Conservation (phyloP, 1,284 basidiomycete species). For the Fomitopsis betulina region DNA sequence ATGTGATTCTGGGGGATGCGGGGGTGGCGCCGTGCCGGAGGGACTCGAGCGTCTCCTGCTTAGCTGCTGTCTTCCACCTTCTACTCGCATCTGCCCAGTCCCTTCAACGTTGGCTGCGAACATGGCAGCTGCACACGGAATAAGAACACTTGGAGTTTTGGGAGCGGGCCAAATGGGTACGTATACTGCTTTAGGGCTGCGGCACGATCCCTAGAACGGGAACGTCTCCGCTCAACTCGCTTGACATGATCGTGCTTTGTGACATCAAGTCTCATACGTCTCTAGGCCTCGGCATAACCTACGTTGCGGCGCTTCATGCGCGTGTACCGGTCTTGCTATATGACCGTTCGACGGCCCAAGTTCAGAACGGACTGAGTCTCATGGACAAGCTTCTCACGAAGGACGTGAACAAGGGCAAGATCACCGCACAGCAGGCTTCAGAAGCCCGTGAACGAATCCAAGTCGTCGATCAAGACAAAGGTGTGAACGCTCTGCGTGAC, state of each 20-base stretch:
- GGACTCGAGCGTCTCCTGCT: background rate
- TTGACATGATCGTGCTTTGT: no score
- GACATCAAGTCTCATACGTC: no score
- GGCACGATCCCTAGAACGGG: no score
- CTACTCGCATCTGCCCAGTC: background rate
- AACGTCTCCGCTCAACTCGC: no score
- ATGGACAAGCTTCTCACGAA: slow-evolving; percentile 84
- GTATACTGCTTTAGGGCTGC: slow-evolving; percentile 3
- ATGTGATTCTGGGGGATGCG: background rate
- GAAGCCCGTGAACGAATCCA: slow-evolving; percentile 66
- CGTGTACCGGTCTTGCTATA: slow-evolving; percentile 74
- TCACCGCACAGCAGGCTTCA: slow-evolving; percentile 72
- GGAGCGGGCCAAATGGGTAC: slow-evolving; percentile 84
- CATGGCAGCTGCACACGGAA: slow-evolving; percentile 57
- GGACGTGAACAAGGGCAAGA: slow-evolving; percentile 80
- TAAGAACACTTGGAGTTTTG: slow-evolving; percentile 65
- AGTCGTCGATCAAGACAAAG: slow-evolving; percentile 43
- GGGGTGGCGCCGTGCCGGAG: background rate
- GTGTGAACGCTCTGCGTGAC: slow-evolving; percentile 58
- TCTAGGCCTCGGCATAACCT: slow-evolving; percentile 73
- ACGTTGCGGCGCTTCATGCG: slow-evolving; percentile 78
- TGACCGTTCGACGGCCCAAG: slow-evolving; percentile 56
- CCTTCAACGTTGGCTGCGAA: background rate
- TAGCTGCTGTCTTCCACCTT: background rate
- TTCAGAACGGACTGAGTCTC: slow-evolving; percentile 67